phyloP scores from a whole-genome alignment of 1,139 yeast genomes.

The Suhomyces kunorum region DNA sequence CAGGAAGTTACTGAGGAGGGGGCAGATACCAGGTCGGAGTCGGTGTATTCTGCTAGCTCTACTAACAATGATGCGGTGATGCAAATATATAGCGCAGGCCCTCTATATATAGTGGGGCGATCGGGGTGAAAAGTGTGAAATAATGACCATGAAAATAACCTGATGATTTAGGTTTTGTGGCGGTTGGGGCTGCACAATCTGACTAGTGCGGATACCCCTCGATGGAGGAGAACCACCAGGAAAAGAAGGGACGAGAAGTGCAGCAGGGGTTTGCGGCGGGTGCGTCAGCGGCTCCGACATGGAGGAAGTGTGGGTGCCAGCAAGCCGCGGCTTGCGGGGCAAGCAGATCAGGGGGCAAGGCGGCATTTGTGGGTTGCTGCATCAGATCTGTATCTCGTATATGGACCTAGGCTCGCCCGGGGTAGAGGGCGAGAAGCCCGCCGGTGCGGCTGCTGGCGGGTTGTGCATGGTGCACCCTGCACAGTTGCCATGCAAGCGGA shows the following conservation, averaged over 20 bases:
- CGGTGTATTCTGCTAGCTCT: neutral
- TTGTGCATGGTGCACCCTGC: no score
- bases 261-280: neutral
- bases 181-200: constrained; percentile 3
- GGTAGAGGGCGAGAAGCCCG: no score
- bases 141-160: constrained; percentile 9
- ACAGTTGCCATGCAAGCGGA: no score
- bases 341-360: neutral
- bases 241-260: neutral
- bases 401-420: no score
- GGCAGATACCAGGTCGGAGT: neutral
- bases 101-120: constrained; percentile 10
- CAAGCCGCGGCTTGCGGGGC: constrained; percentile 4
- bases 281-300: neutral
- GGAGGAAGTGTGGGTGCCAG: no score
- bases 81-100: neutral
- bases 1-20: neutral
- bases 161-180: constrained; percentile 10
- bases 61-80: neutral
- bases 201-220: constrained; percentile 8
- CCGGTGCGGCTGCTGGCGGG: no score
- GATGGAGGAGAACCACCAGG: constrained; percentile 3
- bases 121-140: constrained; percentile 12
- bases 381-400: constrained; percentile 5
- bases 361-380: constrained; percentile 4